Evolutionary conservation across 2,329 filamentous ascomycete species (phyloP).

Genomic region (Pestalotiopsis sp.): DNA sequence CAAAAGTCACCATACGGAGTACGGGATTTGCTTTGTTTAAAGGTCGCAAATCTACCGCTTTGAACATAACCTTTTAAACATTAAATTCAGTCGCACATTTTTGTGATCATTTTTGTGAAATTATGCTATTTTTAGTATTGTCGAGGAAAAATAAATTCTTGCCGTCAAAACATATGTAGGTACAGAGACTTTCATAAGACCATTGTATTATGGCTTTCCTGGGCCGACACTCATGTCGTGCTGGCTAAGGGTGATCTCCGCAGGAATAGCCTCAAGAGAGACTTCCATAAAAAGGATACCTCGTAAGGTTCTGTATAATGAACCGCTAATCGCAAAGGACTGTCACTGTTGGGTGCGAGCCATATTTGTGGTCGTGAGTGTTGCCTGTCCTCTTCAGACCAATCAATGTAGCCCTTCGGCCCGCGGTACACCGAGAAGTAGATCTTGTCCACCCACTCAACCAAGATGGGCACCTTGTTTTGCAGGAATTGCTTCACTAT

Average conservation of each 20-base stretch:
- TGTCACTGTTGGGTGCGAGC: slow-evolving; percentile 3
- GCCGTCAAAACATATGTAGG: not conserved
- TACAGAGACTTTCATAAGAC: not conserved
- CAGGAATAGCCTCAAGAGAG: not conserved
- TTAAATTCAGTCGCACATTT: no score
- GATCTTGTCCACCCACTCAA: slow-evolving; percentile 14
- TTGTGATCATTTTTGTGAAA: no score
- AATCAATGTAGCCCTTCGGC: slow-evolving; percentile 6
- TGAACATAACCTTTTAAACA: no score
- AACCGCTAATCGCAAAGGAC: slow-evolving; percentile 4
- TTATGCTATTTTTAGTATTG: not conserved
- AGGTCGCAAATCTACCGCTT: no score
- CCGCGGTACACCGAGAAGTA: slow-evolving; percentile 15
- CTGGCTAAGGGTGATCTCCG: not conserved
- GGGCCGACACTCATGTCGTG: not conserved
- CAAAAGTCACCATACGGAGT: no score
- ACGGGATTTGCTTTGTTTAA: no score
- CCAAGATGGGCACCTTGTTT: slow-evolving; percentile 9
- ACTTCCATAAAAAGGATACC: slow-evolving; percentile 13
- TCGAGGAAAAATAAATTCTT: not conserved
- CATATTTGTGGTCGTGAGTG: slow-evolving; percentile 1
- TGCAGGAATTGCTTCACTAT: not conserved
- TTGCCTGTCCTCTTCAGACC: slow-evolving; percentile 5
- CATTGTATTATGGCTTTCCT: not conserved
- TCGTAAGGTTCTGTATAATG: not conserved